Evolutionary conservation across 441 rosid species (phyloP), one percentile per base, ranked within the genome.

Genomic region (Aleurites moluccanus): DNA sequence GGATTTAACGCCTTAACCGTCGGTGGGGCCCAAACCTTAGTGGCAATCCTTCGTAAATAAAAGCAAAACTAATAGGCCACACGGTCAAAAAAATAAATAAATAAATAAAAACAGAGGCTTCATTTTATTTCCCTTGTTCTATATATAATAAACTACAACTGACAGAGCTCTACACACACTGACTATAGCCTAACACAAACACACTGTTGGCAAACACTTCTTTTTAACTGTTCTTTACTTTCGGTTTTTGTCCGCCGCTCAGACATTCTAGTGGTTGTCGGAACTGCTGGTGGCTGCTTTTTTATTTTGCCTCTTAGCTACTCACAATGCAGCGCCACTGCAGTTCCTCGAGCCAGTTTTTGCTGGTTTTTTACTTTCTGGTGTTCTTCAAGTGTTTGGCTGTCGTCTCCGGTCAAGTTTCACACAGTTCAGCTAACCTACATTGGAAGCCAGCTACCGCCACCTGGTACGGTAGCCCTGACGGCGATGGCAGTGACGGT

Each of bases 401-500:
- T 45, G 83, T 69, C 55, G 84, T 69, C 55, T 69, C 77, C 8
- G 86, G 85, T 27, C 74, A 67, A 79, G 74, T 76, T 23, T 70
- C 44, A 42, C 83, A 44, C 78, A 82, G 13, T 35, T 78, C 74
- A 49, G 10, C 86, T 2, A 80, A 76, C 81, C 69, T 70, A 40
- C 93, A 73, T 64, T 91, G 99, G 99, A 77, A 78, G 15, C 88
- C 90, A 3, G 98, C 99, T 38, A 93, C 94, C 2, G 96, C 99
- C 78, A 95, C 99, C 72, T 95, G 99, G 98, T 93, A 95, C 81
- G 99, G 99, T 38, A 85, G 86, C 77, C 89, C 99, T 45, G 96
- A 93, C 25, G 99, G 98, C 16, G 99, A 95, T 73, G 99, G 99
- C 53, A 95, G 97, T 78, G 90, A 83, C 75, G 99, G 98, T 92